Conservation (phyloP, 805 yeast genomes). For the Candida nitratophila region DNA sequence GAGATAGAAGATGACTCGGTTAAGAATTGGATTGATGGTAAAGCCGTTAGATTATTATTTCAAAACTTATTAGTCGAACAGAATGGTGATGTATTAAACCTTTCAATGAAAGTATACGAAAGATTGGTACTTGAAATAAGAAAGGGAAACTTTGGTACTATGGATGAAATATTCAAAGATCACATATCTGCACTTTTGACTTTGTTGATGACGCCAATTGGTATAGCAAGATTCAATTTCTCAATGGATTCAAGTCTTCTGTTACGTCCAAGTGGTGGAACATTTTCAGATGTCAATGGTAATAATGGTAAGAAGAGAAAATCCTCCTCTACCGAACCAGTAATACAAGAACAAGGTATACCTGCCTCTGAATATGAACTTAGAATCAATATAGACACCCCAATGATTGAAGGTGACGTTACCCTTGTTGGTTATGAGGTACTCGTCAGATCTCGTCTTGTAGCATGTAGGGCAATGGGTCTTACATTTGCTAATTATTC, state of each 20-base stretch:
- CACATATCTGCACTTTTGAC: constrained; percentile 58
- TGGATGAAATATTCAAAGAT: constrained; percentile 46
- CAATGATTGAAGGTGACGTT: constrained; percentile 87
- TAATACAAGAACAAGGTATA: constrained; percentile 24
- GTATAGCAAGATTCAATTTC: constrained; percentile 83
- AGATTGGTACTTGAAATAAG: constrained; percentile 43
- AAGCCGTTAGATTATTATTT: constrained; percentile 64
- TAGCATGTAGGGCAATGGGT: constrained; percentile 75
- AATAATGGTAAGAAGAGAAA: constrained; percentile 42
- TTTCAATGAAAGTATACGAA: constrained; percentile 58
- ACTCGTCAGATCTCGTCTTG: constrained; percentile 66
- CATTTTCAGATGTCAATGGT: constrained; percentile 21
- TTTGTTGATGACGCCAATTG: constrained; percentile 87
- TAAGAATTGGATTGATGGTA: constrained; percentile 71
- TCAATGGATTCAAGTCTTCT: constrained; percentile 72
- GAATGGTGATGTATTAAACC: constrained; percentile 58
- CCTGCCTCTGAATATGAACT: constrained; percentile 48
- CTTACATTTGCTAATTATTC: constrained; percentile 45
- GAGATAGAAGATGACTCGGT: constrained; percentile 37
- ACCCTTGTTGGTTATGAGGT: constrained; percentile 72
- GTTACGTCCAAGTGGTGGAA: constrained; percentile 70
- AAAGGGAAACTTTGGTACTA: constrained; percentile 24
- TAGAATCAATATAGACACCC: constrained; percentile 84
- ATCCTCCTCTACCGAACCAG: constrained; percentile 10
- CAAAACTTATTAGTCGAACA: constrained; percentile 91